Percentiles rank a stretch among this genome's conserved stretches.
Conservation (phyloP, 2,329 filamentous ascomycete species). For the Cytospora leucostoma region DNA sequence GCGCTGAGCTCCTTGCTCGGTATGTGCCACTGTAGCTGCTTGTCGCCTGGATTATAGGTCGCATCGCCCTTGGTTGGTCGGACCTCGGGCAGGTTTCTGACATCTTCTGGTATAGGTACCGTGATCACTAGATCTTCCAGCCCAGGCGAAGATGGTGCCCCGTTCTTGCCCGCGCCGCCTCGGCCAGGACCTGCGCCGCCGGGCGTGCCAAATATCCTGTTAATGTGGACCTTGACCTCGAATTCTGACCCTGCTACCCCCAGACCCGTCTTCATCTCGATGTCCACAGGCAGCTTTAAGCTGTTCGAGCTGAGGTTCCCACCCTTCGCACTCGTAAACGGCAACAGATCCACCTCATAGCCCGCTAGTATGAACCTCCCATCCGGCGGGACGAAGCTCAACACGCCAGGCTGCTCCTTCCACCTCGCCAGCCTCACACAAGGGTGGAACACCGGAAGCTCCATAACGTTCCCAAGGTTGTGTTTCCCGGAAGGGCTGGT, state of each 20-base stretch:
- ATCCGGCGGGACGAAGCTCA: conserved; percentile 96
- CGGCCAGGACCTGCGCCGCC: conserved; percentile 38
- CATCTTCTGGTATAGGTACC: conserved; percentile 75
- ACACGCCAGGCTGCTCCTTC: conserved; percentile 83
- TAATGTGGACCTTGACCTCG: conserved; percentile 76
- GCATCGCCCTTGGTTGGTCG: conserved; percentile 82
- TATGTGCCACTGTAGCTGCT: conserved; percentile 79
- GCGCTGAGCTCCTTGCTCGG: conserved; percentile 73
- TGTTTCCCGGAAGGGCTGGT: conserved; percentile 80
- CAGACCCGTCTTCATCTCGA: conserved; percentile 80
- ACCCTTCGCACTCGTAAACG: conserved; percentile 62
- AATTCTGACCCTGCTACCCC: conserved; percentile 80
- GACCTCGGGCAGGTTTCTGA: conserved; percentile 82
- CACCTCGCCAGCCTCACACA: conserved; percentile 89
- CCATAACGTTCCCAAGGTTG: conserved; percentile 72
- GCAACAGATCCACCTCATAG: conserved; percentile 90
- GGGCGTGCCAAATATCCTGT: conserved; percentile 59
- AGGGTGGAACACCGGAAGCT: conserved; percentile 92
- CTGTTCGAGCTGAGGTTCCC: conserved; percentile 59
- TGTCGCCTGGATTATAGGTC: conserved; percentile 73
- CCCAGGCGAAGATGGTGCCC: conserved; percentile 58
- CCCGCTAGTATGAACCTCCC: conserved; percentile 90
- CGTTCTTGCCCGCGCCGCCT: conserved; percentile 47
- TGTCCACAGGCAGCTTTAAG: conserved; percentile 77
- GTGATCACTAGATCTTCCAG: conserved; percentile 78